These are phyloP conservation scores for Prunus mongolica DNA, from an alignment of 306 rosid species.

Conservation along the genomic window DNA sequence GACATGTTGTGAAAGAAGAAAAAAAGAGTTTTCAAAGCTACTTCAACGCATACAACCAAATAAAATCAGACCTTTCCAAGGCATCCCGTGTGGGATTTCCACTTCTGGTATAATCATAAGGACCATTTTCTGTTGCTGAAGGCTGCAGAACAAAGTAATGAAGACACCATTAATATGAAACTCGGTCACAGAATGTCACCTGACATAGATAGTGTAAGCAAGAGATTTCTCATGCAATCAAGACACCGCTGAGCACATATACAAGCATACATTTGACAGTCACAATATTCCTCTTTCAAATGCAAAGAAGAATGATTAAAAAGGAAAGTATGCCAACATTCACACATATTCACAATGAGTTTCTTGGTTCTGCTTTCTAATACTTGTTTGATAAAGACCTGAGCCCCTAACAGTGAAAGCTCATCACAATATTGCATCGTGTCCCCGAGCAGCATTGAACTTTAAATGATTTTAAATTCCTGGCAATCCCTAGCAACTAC, in stretches of 20 bases:
- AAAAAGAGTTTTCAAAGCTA: conserved; percentile 7
- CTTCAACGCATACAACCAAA: conserved; percentile 12
- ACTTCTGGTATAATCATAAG: conserved; percentile 88
- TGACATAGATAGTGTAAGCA: background rate
- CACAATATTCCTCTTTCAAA: background rate
- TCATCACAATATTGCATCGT: background rate
- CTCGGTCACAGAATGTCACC: background rate
- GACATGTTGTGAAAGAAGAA: conserved; percentile 12
- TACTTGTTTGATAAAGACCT: background rate
- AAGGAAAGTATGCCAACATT: background rate
- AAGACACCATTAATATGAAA: background rate
- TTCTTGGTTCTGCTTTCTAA: background rate
- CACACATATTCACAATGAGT: background rate
- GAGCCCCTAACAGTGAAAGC: background rate
- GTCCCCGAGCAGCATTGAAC: too few species aligned
- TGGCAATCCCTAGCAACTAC: background rate
- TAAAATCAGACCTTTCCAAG: conserved; percentile 63
- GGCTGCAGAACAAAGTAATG: conserved; percentile 51
- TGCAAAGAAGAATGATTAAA: background rate
- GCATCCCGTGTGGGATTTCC: conserved; percentile 93
- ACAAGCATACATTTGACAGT: background rate
- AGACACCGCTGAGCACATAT: background rate
- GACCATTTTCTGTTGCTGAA: conserved; percentile 79
- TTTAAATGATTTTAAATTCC: background rate
- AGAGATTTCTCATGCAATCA: background rate